Evolutionary conservation across 352 stramenopile species (phyloP), one percentile per base, ranked within the genome.

Genomic region (Globisporangium apiculatum): DNA sequence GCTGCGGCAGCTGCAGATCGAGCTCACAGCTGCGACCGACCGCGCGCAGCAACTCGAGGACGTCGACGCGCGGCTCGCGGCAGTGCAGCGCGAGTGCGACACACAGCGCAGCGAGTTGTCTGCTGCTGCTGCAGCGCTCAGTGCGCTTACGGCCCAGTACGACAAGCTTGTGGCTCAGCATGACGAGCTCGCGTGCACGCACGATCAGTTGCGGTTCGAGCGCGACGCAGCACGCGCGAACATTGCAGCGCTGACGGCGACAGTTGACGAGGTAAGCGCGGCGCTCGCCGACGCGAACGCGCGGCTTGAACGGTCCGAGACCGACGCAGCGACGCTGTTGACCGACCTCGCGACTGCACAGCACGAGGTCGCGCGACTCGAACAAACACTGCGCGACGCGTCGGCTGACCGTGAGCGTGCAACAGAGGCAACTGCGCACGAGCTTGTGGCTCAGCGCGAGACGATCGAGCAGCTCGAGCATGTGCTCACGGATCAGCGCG

Each of bases 11-110:
- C 61, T 85, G 14, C 54, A 68, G 47, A 55, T 83, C 8, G 75
- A 89, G 47, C 51, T 89, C 7, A 65, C 60, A 0, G 65, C 75
- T 5, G 50, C 68, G 1, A 81, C 74, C 18, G 75, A 83, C 5
- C 68, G 57, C n/a, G 53, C 83, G 49, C 58, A 48, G 1, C 64
- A 83, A 10, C 61, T 79, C 1, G 69, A 83, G 59, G 64, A 61
- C 3, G 60, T 86, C 17, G 71, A 86, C 52, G 37, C 46, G 24
- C 65, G 66, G 0, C 58, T 81, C 10, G 40, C 14, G 3, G 48
- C 57, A 3, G 65, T 48, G 9, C 62, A 65, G 10, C 49, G 53
- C 15, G 53, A 56, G 17, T 51, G 60, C 5, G 64, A 61, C 2
- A 49, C 45, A 1, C 58, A 67, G 51, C n/a, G 45, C 14, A 12